A percentile compares a stretch with the other conserved stretches of the same genome.
Evolutionary conservation across 768 basidiomycete species (phyloP).

Genomic region (Rhodotorula kratochvilovae): DNA sequence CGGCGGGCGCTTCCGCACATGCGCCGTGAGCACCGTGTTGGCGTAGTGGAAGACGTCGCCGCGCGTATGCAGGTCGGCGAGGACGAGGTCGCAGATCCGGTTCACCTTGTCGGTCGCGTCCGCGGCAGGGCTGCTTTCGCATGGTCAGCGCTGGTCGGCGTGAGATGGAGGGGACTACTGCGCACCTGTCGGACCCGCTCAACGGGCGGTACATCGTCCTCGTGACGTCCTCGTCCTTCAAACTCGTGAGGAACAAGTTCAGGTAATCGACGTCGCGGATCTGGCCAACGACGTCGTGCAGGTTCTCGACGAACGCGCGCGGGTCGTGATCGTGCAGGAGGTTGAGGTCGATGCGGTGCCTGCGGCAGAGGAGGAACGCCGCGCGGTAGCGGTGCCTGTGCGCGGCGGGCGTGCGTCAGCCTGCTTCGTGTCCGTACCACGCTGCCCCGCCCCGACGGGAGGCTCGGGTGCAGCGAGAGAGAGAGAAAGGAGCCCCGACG

Average conservation of each 20-base stretch:
- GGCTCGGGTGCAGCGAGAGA: not conserved
- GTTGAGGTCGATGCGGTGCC: slow-evolving; percentile 87
- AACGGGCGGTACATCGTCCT: slow-evolving; percentile 43
- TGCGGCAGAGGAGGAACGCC: slow-evolving; percentile 84
- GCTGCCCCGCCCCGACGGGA: too few species aligned
- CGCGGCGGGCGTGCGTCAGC: not conserved
- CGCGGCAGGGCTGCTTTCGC: not conserved
- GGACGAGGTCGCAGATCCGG: slow-evolving; percentile 70
- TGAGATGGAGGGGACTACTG: not conserved
- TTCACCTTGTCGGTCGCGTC: slow-evolving; percentile 53
- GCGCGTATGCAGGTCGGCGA: slow-evolving; percentile 63
- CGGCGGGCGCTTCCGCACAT: slow-evolving; percentile 84
- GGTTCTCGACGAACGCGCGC: slow-evolving; percentile 59
- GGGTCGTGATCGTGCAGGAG: slow-evolving; percentile 77
- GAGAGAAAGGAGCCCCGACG: slow-evolving; percentile 44
- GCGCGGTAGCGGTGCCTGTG: slow-evolving; percentile 70
- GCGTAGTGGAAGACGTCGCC: slow-evolving; percentile 69
- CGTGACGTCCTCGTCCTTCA: slow-evolving; percentile 57
- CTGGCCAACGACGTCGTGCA: slow-evolving; percentile 72
- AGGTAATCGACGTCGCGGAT: slow-evolving; percentile 84
- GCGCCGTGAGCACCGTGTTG: slow-evolving; percentile 84
- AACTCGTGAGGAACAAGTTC: slow-evolving; percentile 78
- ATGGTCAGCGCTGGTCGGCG: too few species aligned
- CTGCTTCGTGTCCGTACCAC: not conserved
- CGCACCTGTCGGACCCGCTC: not conserved